These are phyloP conservation scores for Darksidea phi DNA, from an alignment of 495 filamentous ascomycete genomes.

Conservation along the genomic window DNA sequence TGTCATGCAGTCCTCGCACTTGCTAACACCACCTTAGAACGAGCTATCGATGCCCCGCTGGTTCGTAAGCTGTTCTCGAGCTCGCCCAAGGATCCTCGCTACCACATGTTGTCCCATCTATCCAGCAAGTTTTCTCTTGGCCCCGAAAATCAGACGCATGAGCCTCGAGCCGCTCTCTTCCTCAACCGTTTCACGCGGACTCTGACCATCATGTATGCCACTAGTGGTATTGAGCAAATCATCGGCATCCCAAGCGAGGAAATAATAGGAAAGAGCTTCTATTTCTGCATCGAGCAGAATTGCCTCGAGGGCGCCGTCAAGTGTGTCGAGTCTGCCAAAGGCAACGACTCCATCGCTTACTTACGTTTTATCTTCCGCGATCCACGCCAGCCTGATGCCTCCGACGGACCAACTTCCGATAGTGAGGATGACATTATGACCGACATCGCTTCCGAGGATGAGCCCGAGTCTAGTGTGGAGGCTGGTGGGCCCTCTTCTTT, in stretches of 20 bases:
- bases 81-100: constrained; percentile 79
- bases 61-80: constrained; percentile 77
- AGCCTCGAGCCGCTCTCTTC: constrained; percentile 80
- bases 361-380: constrained; percentile 86
- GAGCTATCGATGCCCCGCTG: constrained; percentile 74
- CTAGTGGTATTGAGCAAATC: constrained; percentile 67
- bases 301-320: constrained; percentile 72
- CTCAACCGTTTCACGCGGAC: constrained; percentile 85
- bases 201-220: constrained; percentile 83
- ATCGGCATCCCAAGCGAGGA: constrained; percentile 66
- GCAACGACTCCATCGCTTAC: constrained; percentile 92
- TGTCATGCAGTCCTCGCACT: not conserved
- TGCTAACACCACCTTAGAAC: constrained; percentile 52
- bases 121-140: constrained; percentile 76
- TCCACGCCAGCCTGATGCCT: constrained; percentile 56
- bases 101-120: constrained; percentile 85
- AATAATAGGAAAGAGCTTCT: constrained; percentile 71
- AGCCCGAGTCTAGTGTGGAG: constrained; percentile 31
- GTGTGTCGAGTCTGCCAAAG: constrained; percentile 80
- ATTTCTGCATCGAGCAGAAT: constrained; percentile 75
- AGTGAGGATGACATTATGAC: constrained; percentile 47
- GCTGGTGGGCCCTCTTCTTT: not conserved
- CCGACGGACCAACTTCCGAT: constrained; percentile 34
- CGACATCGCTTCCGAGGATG: constrained; percentile 40
- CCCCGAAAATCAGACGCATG: constrained; percentile 59